Evolutionary conservation across 352 stramenopile genomes (phyloP), one percentile per base, ranked within the genome.

Genomic region (Phytophthora hybrid): DNA sequence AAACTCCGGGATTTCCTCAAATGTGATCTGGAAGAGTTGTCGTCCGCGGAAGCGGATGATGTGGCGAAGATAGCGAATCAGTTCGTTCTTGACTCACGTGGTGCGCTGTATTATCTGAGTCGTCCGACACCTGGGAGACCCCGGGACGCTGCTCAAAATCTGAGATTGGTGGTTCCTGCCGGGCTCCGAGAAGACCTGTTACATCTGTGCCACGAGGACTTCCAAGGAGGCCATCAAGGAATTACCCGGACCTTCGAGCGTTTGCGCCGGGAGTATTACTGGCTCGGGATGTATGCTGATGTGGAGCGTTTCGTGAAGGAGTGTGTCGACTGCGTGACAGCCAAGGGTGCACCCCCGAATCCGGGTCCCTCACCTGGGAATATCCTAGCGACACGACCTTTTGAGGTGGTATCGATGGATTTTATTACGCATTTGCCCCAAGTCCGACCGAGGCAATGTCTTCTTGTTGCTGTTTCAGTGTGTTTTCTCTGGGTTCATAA

Each of bases 331-430:
- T 47, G 41, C 5, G 41, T 47, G 11, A 66, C 58, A 0, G 46
- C 44, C 44, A 73, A 73, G 21, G 37, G 37, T 0, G n/a, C 49
- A 23, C 58, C 57, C 4, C 23, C 34, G 13, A 59, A 59, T 23
- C 57, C 39, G 10, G 63, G 66, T 5, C 49, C 59, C 0, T 67
- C 66, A 5, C 49, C 47, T 0, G 39, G 66, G 14, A 73, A 73
- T 16, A 55, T 73, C 1, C 10, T 62, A 2, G 26, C 56, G 0
- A 66, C 51, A 5, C 21, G 49, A 11, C 58, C 66, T 16, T 66
- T 75, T 37, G 41, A 71, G 21, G 29, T 66, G 0, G 52, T 75
- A 0, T 66, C 61, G 14, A 75, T 66, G 69, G 63, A 73, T 29
- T 76, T 67, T 16, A 37, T 69, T 10, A 73, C 59, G 6, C 52